Base-by-base conservation (phyloP, 1,139 yeast species). In the Blastobotrys apis region DNA sequence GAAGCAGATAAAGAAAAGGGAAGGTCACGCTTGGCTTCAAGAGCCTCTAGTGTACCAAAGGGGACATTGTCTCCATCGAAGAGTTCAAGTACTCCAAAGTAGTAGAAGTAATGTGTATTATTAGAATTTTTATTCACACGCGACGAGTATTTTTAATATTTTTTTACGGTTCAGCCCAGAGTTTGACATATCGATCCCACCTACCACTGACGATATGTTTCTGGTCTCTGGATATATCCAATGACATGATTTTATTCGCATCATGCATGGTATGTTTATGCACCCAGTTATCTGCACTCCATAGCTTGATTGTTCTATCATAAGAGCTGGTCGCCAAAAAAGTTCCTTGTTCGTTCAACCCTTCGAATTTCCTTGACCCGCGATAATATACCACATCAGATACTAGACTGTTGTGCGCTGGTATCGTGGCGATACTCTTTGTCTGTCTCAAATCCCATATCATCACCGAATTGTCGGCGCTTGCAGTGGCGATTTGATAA, bases 361-460 rank as follows among this genome's bases (percentile, higher is more conserved):
- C 49, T 26, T 49, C 41, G 3, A 63, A 56, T 23, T 15, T 48
- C 37, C 20, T 56, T 16, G 52, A 67, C 22, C 64, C 59, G 37
- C 66, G 70, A 48, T 71, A 72, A 53, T 84, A 82, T 45, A 72
- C 69, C 1, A 87, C 72, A 49, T 78, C 86, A 5, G 94, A 80
- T 0, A 90, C 79, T 20, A 87, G 63, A 57, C 77, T 84, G 2
- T 74, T 77, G 63, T 92, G 97, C 0, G 94, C 94, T 1, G 90
- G 81, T 2, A 92, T 77, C 1, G 83, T 71, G 37, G 68, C 70
- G 16, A 69, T 48, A 33, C 73, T 76, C 39, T 59, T 61, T 10
- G 65, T 60, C 53, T 63, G 70, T 39, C 98, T 72, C 37, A 92
- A 46, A 64, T 92, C 98, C 97, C 97, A 92, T 1, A 90, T 71